phyloP scores from a whole-genome alignment of 176 grass and related monocot genomes.

The Luzula sylvatica region DNA sequence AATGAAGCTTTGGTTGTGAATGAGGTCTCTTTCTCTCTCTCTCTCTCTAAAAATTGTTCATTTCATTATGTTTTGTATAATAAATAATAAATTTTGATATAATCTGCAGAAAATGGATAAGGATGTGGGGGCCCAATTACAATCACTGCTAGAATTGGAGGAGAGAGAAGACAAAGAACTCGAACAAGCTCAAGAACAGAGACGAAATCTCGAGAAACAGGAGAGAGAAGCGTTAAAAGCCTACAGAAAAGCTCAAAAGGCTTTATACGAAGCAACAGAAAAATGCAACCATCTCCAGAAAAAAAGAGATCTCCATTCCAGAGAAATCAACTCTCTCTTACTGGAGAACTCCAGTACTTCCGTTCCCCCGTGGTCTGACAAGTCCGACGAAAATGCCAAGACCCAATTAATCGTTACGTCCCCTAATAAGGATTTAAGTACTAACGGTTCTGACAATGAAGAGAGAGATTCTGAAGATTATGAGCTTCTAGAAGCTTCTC shows the following conservation, averaged over 20 bases:
- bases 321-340: conserved; percentile 35
- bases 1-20: conserved; percentile 4
- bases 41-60: background rate
- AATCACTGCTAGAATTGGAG: conserved; percentile 63
- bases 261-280: conserved; percentile 83
- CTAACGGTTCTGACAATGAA: conserved; percentile 30
- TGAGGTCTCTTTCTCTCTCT: background rate
- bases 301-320: conserved; percentile 66
- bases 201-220: conserved; percentile 61
- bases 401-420: conserved; percentile 29
- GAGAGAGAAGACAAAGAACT: conserved; percentile 74
- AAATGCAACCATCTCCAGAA: conserved; percentile 61
- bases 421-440: background rate
- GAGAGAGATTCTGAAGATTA: conserved; percentile 43
- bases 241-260: conserved; percentile 69
- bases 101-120: conserved; percentile 17
- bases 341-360: conserved; percentile 12
- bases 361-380: conserved; percentile 14
- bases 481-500: conserved; percentile 82
- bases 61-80: conserved; percentile 25
- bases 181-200: conserved; percentile 71
- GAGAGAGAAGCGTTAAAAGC: conserved; percentile 88
- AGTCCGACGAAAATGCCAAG: conserved; percentile 26
- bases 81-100: conserved; percentile 24
- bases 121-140: conserved; percentile 32